Conservation (phyloP, 345 rosid genomes). For the Laguncularia racemosa region DNA sequence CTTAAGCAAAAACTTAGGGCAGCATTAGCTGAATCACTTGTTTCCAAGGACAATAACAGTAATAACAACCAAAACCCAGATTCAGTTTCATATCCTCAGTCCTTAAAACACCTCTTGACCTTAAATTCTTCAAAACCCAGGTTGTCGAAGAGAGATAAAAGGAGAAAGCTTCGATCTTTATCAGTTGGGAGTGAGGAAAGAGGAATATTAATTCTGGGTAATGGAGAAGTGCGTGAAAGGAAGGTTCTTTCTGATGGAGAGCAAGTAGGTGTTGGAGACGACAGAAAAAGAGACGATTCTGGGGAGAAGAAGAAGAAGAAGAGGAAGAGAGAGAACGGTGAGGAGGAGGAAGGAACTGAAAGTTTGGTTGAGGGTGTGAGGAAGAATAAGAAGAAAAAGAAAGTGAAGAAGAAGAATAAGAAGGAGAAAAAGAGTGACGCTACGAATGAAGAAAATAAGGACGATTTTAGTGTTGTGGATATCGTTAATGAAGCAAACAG, state of each 20-base stretch:
- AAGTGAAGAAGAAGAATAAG: constrained; percentile 9
- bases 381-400: constrained; percentile 11
- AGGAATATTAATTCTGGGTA: constrained; percentile 4
- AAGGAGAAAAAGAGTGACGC: constrained; percentile 7
- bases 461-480: constrained; percentile 15
- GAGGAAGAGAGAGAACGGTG: constrained; percentile 6
- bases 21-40: constrained; percentile 32
- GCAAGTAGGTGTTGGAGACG: constrained; percentile 13
- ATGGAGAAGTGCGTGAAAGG: background rate
- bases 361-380: constrained; percentile 2
- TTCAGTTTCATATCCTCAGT: constrained; percentile 25
- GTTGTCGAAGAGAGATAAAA: constrained; percentile 74
- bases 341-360: constrained; percentile 4
- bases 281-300: constrained; percentile 14
- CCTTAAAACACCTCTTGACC: constrained; percentile 45
- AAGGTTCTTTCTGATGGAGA: constrained; percentile 10
- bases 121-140: constrained; percentile 52
- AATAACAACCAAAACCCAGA: constrained; percentile 4
- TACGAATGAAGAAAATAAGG: constrained; percentile 14
- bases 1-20: constrained; percentile 72
- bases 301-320: constrained; percentile 8
- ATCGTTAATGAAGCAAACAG: constrained; percentile 2
- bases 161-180: constrained; percentile 31
- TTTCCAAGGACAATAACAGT: constrained; percentile 10
- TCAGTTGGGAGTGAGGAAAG: constrained; percentile 2